Conservation (phyloP, 176 grass and related monocot species). For the Calamus simplicifolius region DNA sequence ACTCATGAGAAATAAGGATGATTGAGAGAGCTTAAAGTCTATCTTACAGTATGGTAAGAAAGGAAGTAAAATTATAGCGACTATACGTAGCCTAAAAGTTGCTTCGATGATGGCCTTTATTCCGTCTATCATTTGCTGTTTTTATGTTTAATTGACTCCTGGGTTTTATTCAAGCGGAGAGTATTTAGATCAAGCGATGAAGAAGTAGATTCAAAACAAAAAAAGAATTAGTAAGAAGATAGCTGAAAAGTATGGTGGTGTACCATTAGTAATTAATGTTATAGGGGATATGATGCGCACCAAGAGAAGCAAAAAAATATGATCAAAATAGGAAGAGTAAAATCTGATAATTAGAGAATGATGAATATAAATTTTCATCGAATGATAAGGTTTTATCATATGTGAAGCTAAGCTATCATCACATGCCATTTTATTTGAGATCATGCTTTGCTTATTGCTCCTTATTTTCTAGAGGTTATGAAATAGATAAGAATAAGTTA, state of each 20-base stretch:
- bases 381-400: no score
- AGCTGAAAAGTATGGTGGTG: slow-evolving; percentile 14
- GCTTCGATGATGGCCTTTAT: slow-evolving; percentile 9
- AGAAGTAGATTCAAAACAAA: no score
- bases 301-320: not conserved
- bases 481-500: not conserved
- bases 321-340: slow-evolving; percentile 3
- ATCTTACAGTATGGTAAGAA: not conserved
- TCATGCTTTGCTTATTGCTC: slow-evolving; percentile 20
- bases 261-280: slow-evolving; percentile 21
- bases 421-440: slow-evolving; percentile 19
- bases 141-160: no score
- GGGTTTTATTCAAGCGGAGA: not conserved
- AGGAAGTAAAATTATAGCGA: slow-evolving; percentile 25
- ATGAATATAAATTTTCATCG: slow-evolving; percentile 7
- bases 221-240: slow-evolving; percentile 12
- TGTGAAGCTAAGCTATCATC: slow-evolving; percentile 10
- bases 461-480: not conserved
- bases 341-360: not conserved
- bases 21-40: slow-evolving; percentile 17
- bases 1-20: no score
- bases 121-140: no score
- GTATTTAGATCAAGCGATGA: not conserved
- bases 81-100: slow-evolving; percentile 8
- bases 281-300: slow-evolving; percentile 12